These are phyloP conservation scores for Lecanoromycetidae sp. DNA, from an alignment of 2,329 filamentous ascomycete species.

Conservation along the genomic window DNA sequence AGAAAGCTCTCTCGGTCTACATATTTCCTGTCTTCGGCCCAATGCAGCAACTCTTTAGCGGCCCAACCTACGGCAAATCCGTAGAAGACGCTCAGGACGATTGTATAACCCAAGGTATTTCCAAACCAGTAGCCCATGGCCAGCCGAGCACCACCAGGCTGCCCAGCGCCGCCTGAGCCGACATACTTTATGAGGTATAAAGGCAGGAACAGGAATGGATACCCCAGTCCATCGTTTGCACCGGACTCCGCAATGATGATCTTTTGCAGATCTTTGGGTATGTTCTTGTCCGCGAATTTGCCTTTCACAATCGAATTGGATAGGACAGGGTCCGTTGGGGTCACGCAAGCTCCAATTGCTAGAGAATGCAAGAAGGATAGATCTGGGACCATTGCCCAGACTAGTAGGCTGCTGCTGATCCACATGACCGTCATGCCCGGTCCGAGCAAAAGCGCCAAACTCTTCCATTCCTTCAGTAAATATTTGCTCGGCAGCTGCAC, in stretches of 20 bases:
- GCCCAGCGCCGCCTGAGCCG: slow-evolving; percentile 36
- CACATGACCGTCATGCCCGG: slow-evolving; percentile 66
- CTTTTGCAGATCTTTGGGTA: slow-evolving; percentile 67
- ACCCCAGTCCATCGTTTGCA: slow-evolving; percentile 79
- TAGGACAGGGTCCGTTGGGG: slow-evolving; percentile 78
- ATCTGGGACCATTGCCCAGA: slow-evolving; percentile 64
- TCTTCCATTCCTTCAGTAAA: slow-evolving; percentile 64
- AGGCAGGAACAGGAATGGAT: slow-evolving; percentile 76
- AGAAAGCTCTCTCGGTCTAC: slow-evolving; percentile 81
- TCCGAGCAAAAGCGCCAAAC: slow-evolving; percentile 61
- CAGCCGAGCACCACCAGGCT: slow-evolving; percentile 46
- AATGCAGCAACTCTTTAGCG: slow-evolving; percentile 70
- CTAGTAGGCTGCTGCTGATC: slow-evolving; percentile 63
- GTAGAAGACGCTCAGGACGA: slow-evolving; percentile 65
- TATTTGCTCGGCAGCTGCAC: slow-evolving; percentile 80
- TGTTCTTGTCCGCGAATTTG: slow-evolving; percentile 82
- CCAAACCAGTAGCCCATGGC: slow-evolving; percentile 75
- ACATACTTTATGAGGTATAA: slow-evolving; percentile 69
- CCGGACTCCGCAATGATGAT: slow-evolving; percentile 75
- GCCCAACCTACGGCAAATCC: slow-evolving; percentile 68
- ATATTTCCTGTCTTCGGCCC: slow-evolving; percentile 67
- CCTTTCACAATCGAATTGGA: slow-evolving; percentile 88
- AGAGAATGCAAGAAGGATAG: slow-evolving; percentile 66
- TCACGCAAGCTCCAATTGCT: slow-evolving; percentile 73
- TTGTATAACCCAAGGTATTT: slow-evolving; percentile 74